Conservation (phyloP, 2,329 filamentous ascomycete genomes). For the Colletotrichum endophyticum region DNA sequence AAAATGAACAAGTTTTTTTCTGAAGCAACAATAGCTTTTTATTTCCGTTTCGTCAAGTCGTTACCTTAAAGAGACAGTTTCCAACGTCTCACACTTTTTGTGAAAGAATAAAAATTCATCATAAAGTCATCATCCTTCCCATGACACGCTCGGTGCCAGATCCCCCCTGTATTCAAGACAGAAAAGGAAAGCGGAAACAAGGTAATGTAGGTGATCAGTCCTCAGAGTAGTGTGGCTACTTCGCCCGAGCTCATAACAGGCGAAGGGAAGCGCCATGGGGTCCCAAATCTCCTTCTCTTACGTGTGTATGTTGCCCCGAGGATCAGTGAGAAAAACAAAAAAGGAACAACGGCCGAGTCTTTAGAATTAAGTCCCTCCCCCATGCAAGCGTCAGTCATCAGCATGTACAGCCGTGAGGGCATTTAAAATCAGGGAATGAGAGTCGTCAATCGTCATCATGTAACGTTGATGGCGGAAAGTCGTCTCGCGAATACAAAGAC, state of each 20-base stretch:
- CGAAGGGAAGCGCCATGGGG: background rate
- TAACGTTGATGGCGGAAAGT: conserved; percentile 28
- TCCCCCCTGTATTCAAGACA: conserved; percentile 13
- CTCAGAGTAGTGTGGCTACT: background rate
- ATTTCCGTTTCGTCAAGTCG: conserved; percentile 41
- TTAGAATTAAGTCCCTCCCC: conserved; percentile 28
- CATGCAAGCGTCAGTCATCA: conserved; percentile 51
- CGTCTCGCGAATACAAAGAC: conserved; percentile 33
- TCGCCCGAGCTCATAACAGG: conserved; percentile 19
- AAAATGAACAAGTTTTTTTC: background rate
- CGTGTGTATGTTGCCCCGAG: conserved; percentile 13
- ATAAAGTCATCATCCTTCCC: conserved; percentile 33
- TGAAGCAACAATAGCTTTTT: conserved; percentile 36
- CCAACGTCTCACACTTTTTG: conserved; percentile 43
- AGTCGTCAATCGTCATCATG: conserved; percentile 42
- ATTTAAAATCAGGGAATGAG: conserved; percentile 36
- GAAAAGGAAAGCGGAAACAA: conserved; percentile 11
- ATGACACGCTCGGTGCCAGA: conserved; percentile 13
- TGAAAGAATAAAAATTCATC: conserved; percentile 31
- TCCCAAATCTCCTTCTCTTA: conserved; percentile 1
- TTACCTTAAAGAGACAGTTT: conserved; percentile 42
- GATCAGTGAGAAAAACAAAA: background rate
- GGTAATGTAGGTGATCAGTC: conserved; percentile 11
- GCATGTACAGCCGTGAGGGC: conserved; percentile 44
- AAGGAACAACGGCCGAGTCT: conserved; percentile 19